These are phyloP conservation scores for Beauveria bassiana DNA, from an alignment of 2,329 filamentous ascomycete genomes.

Conservation along the genomic window DNA sequence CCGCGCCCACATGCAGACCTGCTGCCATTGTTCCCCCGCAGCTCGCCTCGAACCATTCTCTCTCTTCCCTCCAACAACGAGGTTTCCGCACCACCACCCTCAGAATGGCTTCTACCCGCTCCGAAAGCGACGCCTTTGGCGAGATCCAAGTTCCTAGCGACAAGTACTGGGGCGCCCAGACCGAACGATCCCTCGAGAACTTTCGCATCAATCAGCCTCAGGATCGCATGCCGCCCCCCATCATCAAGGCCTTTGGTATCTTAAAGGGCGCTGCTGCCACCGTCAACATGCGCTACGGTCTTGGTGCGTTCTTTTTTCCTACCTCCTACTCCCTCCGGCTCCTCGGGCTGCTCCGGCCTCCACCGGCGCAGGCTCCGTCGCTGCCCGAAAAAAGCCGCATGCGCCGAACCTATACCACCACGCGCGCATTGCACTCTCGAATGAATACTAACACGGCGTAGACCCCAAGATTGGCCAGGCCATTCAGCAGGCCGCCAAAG, in stretches of 20 bases:
- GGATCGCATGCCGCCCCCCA: slow-evolving; percentile 92
- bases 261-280: slow-evolving; percentile 93
- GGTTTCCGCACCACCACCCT: slow-evolving; percentile 15
- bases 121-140: slow-evolving; percentile 96
- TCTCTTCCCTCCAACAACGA: slow-evolving; percentile 7
- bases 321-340: background rate
- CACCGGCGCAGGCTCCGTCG: background rate
- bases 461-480: slow-evolving; percentile 81
- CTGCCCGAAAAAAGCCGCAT: slow-evolving; percentile 6
- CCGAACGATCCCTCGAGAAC: slow-evolving; percentile 90
- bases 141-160: slow-evolving; percentile 85
- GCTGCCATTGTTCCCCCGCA: slow-evolving; percentile 5
- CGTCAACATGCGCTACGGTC: slow-evolving; percentile 91
- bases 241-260: slow-evolving; percentile 91
- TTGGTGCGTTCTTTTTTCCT: slow-evolving; percentile 43
- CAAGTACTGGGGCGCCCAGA: slow-evolving; percentile 99
- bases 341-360: background rate
- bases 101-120: slow-evolving; percentile 57
- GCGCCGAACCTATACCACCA: background rate
- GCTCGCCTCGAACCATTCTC: background rate
- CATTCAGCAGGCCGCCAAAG: slow-evolving; percentile 87
- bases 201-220: slow-evolving; percentile 99
- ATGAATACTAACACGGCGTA: slow-evolving; percentile 33
- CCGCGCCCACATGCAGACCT: slow-evolving; percentile 5
- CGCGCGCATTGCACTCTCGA: no score